These are phyloP conservation scores for Mycena vitilis DNA, from an alignment of 768 basidiomycete species.

Conservation along the genomic window DNA sequence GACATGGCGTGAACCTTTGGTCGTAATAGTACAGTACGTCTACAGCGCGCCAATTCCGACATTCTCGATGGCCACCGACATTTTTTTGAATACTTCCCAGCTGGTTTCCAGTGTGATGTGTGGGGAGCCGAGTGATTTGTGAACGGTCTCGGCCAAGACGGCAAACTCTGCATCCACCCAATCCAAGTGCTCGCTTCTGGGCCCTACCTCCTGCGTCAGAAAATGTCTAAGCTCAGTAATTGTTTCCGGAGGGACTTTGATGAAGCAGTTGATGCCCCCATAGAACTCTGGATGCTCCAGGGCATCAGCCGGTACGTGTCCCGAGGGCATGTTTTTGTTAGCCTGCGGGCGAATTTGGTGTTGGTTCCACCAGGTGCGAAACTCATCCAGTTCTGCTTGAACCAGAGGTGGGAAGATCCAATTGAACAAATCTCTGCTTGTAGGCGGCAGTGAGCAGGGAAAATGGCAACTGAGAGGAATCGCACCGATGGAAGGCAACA, in stretches of 20 bases:
- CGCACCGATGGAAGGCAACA: constrained; percentile 11
- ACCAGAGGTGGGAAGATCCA: constrained; percentile 48
- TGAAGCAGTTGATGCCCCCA: constrained; percentile 33
- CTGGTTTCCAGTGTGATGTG: constrained; percentile 2
- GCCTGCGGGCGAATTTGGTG: constrained; percentile 41
- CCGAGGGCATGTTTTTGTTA: constrained; percentile 44
- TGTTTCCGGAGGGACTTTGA: constrained; percentile 30
- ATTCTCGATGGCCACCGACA: background rate
- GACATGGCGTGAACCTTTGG: too few relatives aligned
- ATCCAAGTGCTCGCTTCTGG: background rate
- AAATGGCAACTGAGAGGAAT: constrained; percentile 14
- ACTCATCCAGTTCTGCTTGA: constrained; percentile 44
- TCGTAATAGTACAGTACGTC: too few relatives aligned
- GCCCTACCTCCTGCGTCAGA: constrained; percentile 5
- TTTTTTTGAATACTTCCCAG: background rate
- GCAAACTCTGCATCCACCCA: constrained; percentile 5
- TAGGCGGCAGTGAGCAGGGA: background rate
- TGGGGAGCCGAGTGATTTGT: background rate
- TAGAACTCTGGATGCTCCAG: constrained; percentile 34
- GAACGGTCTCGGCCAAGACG: background rate
- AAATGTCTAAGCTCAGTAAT: background rate
- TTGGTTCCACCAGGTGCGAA: constrained; percentile 45
- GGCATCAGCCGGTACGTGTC: constrained; percentile 41
- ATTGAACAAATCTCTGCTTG: constrained; percentile 43
- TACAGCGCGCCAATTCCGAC: too few relatives aligned